phyloP scores from a whole-genome alignment of 305 asterid species.

The Striga hermonthica region DNA sequence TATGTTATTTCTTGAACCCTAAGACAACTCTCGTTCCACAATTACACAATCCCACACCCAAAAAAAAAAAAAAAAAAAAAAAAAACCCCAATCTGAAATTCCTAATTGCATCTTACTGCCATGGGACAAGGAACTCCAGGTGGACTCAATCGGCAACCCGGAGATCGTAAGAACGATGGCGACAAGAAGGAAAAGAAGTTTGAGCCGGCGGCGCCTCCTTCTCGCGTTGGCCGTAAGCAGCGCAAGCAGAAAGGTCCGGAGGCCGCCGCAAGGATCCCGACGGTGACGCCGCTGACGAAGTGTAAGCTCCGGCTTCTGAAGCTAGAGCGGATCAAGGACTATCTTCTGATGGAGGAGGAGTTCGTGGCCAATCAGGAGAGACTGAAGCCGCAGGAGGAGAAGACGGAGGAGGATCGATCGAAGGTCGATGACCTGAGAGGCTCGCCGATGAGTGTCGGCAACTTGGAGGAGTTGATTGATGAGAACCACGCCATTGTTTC shows the following conservation, averaged over 20 bases:
- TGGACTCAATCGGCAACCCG: slow-evolving; percentile 77
- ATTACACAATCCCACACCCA: neutral
- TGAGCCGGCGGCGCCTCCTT: slow-evolving; percentile 93
- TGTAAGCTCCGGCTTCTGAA: slow-evolving; percentile 76
- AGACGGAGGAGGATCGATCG: slow-evolving; percentile 90
- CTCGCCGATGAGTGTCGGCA: slow-evolving; percentile 93
- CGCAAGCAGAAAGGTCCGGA: slow-evolving; percentile 88
- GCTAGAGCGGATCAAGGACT: slow-evolving; percentile 80
- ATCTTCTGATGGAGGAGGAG: slow-evolving; percentile 84
- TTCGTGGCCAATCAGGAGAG: slow-evolving; percentile 89
- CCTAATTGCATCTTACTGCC: slow-evolving; percentile 23
- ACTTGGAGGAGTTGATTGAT: slow-evolving; percentile 83
- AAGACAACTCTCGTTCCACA: slow-evolving; percentile 31
- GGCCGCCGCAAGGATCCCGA: slow-evolving; percentile 78
- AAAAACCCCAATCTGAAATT: slow-evolving; percentile 24
- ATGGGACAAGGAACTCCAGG: slow-evolving; percentile 98
- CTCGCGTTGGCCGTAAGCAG: slow-evolving; percentile 95
- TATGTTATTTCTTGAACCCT: slow-evolving; percentile 36
- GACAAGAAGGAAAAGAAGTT: slow-evolving; percentile 85
- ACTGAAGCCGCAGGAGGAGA: slow-evolving; percentile 92
- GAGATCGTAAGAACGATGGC: slow-evolving; percentile 73
- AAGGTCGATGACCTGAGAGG: slow-evolving; percentile 89
- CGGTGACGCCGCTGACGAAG: slow-evolving; percentile 74
- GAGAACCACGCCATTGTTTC: slow-evolving; percentile 94
- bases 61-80: neutral